These are phyloP conservation scores for Rhizophagus clarus DNA, from an alignment of 192 early-diverging fungal genomes.

Conservation along the genomic window DNA sequence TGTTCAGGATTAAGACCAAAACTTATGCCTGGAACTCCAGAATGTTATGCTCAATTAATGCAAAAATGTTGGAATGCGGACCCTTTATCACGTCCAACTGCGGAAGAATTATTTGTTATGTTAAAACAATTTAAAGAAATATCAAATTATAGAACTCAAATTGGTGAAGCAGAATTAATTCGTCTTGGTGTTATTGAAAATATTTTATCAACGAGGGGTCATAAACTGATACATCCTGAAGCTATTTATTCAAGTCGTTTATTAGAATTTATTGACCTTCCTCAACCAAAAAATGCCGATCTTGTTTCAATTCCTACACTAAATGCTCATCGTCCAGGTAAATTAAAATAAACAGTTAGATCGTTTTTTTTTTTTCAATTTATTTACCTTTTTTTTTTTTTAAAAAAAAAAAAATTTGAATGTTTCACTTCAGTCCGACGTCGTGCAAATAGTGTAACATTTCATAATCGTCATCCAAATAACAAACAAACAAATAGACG, in stretches of 20 bases:
- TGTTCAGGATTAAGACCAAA: constrained; percentile 36
- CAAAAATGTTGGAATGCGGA: constrained; percentile 26
- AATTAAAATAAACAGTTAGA: too few relatives aligned
- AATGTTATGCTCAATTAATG: constrained; percentile 21
- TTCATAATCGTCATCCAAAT: background rate
- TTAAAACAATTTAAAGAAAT: constrained; percentile 1
- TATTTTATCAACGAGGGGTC: background rate
- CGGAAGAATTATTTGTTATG: background rate
- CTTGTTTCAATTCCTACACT: background rate
- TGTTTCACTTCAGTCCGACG: background rate
- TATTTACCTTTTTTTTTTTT: background rate
- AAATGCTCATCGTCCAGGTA: background rate
- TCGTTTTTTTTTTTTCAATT: too few relatives aligned
- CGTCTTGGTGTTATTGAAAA: background rate
- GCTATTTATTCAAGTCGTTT: constrained; percentile 4
- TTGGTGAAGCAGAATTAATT: background rate
- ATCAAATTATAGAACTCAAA: constrained; percentile 4
- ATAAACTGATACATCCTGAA: background rate
- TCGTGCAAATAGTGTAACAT: background rate
- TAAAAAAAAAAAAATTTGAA: too few relatives aligned
- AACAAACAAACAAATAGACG: background rate
- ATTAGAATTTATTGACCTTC: background rate
- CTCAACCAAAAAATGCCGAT: constrained; percentile 2
- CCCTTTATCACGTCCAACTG: background rate
- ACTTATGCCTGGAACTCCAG: constrained; percentile 39